A percentile compares a stretch with the other conserved stretches of the same genome.
phyloP scores from a whole-genome alignment of 352 stramenopile species.

The Pythium scleroteichum region DNA sequence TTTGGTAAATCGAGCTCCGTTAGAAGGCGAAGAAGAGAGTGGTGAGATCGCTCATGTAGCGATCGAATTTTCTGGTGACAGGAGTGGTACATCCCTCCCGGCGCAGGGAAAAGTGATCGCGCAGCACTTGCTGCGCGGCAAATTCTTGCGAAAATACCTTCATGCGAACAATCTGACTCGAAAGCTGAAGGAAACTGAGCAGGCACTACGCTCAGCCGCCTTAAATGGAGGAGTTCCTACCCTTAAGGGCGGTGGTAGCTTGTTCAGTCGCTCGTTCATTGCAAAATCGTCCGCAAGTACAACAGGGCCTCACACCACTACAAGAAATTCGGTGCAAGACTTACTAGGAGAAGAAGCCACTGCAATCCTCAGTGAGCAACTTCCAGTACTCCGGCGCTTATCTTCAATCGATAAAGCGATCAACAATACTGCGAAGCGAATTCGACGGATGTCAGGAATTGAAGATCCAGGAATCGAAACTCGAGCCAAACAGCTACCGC shows the following conservation, averaged over 20 bases:
- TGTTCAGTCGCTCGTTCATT: slow-evolving; percentile 30
- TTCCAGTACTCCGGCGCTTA: slow-evolving; percentile 38
- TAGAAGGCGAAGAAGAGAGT: slow-evolving; percentile 5
- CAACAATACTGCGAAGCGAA: slow-evolving; percentile 60
- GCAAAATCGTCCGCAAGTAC: slow-evolving; percentile 2
- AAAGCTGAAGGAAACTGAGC: slow-evolving; percentile 65
- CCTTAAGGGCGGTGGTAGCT: slow-evolving; percentile 3
- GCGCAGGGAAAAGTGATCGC: slow-evolving; percentile 49
- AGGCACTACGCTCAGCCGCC: slow-evolving; percentile 38
- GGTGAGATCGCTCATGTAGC: slow-evolving; percentile 32
- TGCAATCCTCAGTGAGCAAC: slow-evolving; percentile 14
- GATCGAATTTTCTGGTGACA: slow-evolving; percentile 41
- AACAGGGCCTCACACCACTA: not conserved
- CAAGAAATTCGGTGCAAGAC: slow-evolving; percentile 12
- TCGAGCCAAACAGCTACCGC: not conserved
- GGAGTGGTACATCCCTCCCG: slow-evolving; percentile 11
- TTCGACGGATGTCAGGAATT: slow-evolving; percentile 46
- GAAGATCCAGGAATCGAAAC: slow-evolving; percentile 13
- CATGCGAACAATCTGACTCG: slow-evolving; percentile 63
- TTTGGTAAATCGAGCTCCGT: not conserved
- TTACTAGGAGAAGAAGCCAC: slow-evolving; percentile 23
- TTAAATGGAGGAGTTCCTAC: slow-evolving; percentile 29
- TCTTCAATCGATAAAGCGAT: slow-evolving; percentile 68
- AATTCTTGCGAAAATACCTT: slow-evolving; percentile 68
- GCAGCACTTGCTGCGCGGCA: slow-evolving; percentile 57